These are phyloP conservation scores for Neocallimastix lanati DNA, from an alignment of 192 early-diverging fungal genomes.

Conservation along the genomic window DNA sequence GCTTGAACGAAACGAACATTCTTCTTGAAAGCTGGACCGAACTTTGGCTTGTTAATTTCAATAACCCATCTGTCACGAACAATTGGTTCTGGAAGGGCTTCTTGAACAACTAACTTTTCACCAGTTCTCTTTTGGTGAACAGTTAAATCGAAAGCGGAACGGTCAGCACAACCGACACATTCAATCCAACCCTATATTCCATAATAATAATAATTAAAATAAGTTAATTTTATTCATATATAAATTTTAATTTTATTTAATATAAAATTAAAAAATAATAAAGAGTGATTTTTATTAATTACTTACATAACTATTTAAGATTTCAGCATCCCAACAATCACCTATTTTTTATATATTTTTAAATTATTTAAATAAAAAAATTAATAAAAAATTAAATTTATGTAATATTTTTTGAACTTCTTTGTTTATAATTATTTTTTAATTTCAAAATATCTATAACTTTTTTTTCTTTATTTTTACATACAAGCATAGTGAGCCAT, in stretches of 20 bases:
- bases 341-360: not conserved
- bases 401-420: too few species aligned
- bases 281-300: too few species aligned
- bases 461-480: not conserved
- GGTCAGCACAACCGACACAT: conserved; percentile 97
- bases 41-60: conserved; percentile 74
- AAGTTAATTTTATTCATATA: not conserved
- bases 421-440: too few species aligned
- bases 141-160: conserved; percentile 91
- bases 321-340: conserved; percentile 97
- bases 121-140: conserved; percentile 76
- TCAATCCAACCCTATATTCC: conserved; percentile 82
- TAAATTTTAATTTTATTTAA: too few species aligned
- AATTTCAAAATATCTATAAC: too few species aligned
- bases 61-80: conserved; percentile 56
- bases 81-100: conserved; percentile 62
- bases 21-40: conserved; percentile 86
- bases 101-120: conserved; percentile 85
- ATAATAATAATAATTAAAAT: not conserved
- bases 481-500: conserved; percentile 98
- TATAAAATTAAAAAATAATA: too few species aligned
- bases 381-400: too few species aligned
- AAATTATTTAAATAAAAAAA: too few species aligned
- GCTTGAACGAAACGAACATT: conserved; percentile 75
- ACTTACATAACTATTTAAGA: conserved; percentile 64